A percentile compares a stretch with the other conserved stretches of the same genome.
Evolutionary conservation across 257 asterid genomes (phyloP).

Genomic region (Nicotiana sylvestris): DNA sequence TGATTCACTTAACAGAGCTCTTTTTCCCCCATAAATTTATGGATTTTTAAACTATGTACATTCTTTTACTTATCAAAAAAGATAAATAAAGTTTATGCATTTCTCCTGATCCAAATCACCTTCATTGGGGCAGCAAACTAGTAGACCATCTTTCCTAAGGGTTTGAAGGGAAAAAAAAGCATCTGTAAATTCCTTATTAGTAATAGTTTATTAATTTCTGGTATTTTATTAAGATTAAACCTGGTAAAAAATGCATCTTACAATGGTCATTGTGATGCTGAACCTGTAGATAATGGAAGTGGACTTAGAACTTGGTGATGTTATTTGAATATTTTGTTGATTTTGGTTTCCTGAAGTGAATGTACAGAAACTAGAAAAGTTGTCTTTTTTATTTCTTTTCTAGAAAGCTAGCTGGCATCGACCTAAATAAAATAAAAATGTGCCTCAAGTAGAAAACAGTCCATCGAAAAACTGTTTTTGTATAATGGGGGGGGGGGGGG

Average conservation of each 20-base stretch:
- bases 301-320: not conserved
- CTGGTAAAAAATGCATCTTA: not conserved
- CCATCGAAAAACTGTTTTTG: not conserved
- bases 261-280: not conserved
- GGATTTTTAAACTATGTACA: too few species aligned
- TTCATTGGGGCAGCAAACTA: not conserved
- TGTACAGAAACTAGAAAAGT: not conserved
- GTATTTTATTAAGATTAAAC: not conserved
- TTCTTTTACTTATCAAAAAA: not conserved
- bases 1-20: not conserved
- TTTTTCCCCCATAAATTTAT: not conserved
- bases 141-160: too few species aligned
- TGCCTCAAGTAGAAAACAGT: not conserved
- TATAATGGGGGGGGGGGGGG: not conserved
- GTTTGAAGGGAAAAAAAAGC: not conserved
- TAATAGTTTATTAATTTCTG: too few species aligned
- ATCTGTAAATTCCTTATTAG: not conserved
- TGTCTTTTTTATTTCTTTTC: not conserved
- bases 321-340: not conserved
- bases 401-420: not conserved
- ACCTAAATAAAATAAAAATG: not conserved
- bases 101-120: not conserved
- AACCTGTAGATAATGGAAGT: not conserved
- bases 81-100: not conserved
- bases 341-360: not conserved